Conservation (phyloP, 2,329 filamentous ascomycete genomes). For the Davidsoniella eucalypti region DNA sequence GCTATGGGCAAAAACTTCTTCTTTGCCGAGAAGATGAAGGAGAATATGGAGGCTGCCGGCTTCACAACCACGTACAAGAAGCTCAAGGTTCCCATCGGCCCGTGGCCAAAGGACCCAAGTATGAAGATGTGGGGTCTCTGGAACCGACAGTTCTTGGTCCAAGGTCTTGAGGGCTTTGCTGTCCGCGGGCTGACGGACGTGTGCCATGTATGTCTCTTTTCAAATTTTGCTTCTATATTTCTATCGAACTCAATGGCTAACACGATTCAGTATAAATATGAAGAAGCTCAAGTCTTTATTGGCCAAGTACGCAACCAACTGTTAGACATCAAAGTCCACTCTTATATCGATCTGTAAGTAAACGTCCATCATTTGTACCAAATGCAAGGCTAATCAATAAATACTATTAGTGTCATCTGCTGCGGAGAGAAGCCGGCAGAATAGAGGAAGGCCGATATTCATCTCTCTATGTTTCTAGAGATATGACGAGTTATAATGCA, state of each 20-base stretch:
- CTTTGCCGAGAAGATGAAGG: slow-evolving; percentile 12
- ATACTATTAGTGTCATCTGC: not conserved
- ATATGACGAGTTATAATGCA: not conserved
- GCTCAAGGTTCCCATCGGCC: slow-evolving; percentile 13
- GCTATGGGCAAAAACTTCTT: slow-evolving; percentile 16
- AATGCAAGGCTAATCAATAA: not conserved
- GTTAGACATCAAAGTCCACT: slow-evolving; percentile 20
- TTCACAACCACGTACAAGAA: slow-evolving; percentile 10
- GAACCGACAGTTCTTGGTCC: slow-evolving; percentile 16
- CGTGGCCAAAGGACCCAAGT: slow-evolving; percentile 19
- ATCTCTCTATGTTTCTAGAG: not conserved
- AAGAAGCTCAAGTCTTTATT: slow-evolving; percentile 21
- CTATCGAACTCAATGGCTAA: not conserved
- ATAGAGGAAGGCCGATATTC: not conserved
- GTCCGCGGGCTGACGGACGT: slow-evolving; percentile 16
- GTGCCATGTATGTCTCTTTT: not conserved
- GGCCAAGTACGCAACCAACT: slow-evolving; percentile 19
- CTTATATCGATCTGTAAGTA: slow-evolving; percentile 16
- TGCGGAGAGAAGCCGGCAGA: not conserved
- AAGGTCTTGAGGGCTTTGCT: slow-evolving; percentile 16
- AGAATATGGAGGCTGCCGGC: slow-evolving; percentile 13
- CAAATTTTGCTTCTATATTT: not conserved
- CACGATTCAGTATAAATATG: slow-evolving; percentile 12
- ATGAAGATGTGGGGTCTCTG: slow-evolving; percentile 18
- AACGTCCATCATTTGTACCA: not conserved